These are phyloP conservation scores for Simmondsia chinensis DNA, from an alignment of 148 eudicot species.

Conservation along the genomic window DNA sequence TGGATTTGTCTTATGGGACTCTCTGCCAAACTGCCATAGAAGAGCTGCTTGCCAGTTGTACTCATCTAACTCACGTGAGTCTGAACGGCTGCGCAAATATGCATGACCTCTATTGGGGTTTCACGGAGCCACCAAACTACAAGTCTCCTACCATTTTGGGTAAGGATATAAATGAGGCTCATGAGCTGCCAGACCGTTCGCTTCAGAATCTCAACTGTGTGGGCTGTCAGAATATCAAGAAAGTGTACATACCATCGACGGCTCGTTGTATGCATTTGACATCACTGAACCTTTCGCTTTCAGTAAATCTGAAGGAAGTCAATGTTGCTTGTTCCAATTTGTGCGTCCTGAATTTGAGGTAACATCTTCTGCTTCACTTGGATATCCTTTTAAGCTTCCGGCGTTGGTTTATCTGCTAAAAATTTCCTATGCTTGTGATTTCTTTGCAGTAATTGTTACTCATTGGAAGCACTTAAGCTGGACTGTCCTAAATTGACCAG, in stretches of 20 bases:
- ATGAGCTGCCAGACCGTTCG: constrained; percentile 45
- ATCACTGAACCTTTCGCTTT: constrained; percentile 76
- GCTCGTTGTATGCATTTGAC: constrained; percentile 61
- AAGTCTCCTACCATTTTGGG: constrained; percentile 17
- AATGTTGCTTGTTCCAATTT: constrained; percentile 65
- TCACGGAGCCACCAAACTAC: constrained; percentile 16
- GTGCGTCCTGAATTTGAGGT: constrained; percentile 88
- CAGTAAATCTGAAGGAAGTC: constrained; percentile 74
- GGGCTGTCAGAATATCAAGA: constrained; percentile 82
- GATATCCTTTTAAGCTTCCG: not conserved
- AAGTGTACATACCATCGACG: constrained; percentile 52
- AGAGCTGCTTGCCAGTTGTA: constrained; percentile 75
- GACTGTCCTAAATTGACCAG: constrained; percentile 70
- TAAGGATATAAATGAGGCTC: constrained; percentile 7
- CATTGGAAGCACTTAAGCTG: constrained; percentile 71
- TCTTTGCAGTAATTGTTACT: constrained; percentile 62
- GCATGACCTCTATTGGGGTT: constrained; percentile 89
- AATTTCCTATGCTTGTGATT: not conserved
- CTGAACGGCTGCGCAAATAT: constrained; percentile 86
- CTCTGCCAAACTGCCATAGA: constrained; percentile 85
- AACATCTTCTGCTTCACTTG: not conserved
- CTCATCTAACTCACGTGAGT: constrained; percentile 78
- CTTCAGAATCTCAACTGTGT: constrained; percentile 87
- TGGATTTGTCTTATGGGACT: constrained; percentile 93
- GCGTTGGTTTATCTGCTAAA: not conserved